Evolutionary conservation across 345 rosid species (phyloP).

Genomic region (Arabis alpina): DNA sequence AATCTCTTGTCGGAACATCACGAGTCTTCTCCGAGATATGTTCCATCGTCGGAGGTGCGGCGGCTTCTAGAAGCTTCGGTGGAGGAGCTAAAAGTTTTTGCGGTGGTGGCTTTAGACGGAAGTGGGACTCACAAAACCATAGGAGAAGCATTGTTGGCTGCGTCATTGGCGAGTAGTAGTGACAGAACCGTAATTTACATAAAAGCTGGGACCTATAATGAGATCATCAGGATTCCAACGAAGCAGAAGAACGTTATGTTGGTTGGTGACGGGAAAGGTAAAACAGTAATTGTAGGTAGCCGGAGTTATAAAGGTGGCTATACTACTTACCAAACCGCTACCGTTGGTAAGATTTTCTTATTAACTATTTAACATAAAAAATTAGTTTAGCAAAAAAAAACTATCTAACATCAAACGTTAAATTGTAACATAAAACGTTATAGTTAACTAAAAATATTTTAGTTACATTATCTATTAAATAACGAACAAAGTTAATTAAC

Average conservation of each 20-base stretch:
- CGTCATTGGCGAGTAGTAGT: slow-evolving; percentile 37
- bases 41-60: slow-evolving; percentile 28
- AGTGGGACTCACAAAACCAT: slow-evolving; percentile 57
- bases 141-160: slow-evolving; percentile 48
- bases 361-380: too few species aligned
- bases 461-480: too few species aligned
- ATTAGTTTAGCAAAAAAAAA: too few species aligned
- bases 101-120: slow-evolving; percentile 62
- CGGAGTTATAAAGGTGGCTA: slow-evolving; percentile 49
- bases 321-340: slow-evolving; percentile 55
- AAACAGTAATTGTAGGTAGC: slow-evolving; percentile 49
- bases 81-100: slow-evolving; percentile 47
- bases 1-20: slow-evolving; percentile 18
- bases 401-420: too few species aligned
- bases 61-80: slow-evolving; percentile 55
- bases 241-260: slow-evolving; percentile 61
- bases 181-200: slow-evolving; percentile 55
- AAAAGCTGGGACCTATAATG: slow-evolving; percentile 60
- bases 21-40: slow-evolving; percentile 39
- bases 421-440: too few species aligned
- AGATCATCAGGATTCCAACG: slow-evolving; percentile 50
- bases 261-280: slow-evolving; percentile 65
- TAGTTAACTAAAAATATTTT: too few species aligned
- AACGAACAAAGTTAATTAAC: too few species aligned
- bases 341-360: slow-evolving; percentile 50